These are phyloP conservation scores for Cymbidium sinense DNA, from an alignment of 106 monocot species.

Conservation along the genomic window DNA sequence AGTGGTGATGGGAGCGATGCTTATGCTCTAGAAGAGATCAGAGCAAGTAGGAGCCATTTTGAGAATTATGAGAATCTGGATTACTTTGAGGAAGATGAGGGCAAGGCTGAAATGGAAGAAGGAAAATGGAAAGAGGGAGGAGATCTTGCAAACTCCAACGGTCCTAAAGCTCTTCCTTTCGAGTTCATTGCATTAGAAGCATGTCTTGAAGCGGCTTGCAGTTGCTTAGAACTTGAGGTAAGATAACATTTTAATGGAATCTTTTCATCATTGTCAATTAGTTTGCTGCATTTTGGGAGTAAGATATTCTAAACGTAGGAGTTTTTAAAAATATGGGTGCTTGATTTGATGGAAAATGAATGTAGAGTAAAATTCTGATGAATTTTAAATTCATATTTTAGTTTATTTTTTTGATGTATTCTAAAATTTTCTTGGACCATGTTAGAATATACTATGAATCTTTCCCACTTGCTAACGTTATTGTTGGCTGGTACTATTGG, in stretches of 20 bases:
- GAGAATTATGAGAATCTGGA: background rate
- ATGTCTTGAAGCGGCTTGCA: too few species aligned
- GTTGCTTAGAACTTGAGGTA: conserved; percentile 67
- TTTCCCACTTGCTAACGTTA: background rate
- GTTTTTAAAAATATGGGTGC: too few species aligned
- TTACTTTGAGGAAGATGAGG: conserved; percentile 1
- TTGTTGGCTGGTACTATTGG: too few species aligned
- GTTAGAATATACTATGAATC: too few species aligned
- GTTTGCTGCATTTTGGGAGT: too few species aligned
- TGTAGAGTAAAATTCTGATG: too few species aligned
- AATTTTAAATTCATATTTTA: too few species aligned
- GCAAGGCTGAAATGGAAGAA: background rate
- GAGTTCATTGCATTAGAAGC: conserved; percentile 69
- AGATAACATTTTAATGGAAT: background rate
- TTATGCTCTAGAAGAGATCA: conserved; percentile 9
- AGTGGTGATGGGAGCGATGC: conserved; percentile 5
- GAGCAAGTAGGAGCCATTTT: conserved; percentile 4
- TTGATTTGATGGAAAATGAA: too few species aligned
- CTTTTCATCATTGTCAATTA: background rate
- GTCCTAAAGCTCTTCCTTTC: conserved; percentile 37
- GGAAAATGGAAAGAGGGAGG: conserved; percentile 7
- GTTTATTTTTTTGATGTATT: too few species aligned
- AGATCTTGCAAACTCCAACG: background rate
- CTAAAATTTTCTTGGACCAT: too few species aligned
- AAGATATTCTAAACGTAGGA: too few species aligned